phyloP scores from a whole-genome alignment of 495 filamentous ascomycete genomes.

The Tetracladium setigerum region DNA sequence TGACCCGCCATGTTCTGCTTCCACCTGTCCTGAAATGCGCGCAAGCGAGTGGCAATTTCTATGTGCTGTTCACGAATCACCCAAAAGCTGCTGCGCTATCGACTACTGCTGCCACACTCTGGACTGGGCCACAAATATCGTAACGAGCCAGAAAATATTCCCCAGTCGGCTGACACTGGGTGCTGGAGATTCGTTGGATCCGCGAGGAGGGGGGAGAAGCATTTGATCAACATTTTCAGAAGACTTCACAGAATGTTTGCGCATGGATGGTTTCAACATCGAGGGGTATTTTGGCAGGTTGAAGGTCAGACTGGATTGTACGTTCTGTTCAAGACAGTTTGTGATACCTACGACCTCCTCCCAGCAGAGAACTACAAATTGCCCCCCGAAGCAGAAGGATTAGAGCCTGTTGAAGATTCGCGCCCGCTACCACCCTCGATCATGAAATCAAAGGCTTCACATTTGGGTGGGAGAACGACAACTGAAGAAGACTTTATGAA shows the following conservation, averaged over 20 bases:
- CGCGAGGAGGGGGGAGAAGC: constrained; percentile 65
- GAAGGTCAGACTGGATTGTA: constrained; percentile 83
- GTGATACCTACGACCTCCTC: constrained; percentile 80
- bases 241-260: constrained; percentile 94
- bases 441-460: constrained; percentile 22
- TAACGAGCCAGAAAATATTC: constrained; percentile 87
- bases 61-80: constrained; percentile 92
- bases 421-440: constrained; percentile 20
- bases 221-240: constrained; percentile 89
- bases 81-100: constrained; percentile 93
- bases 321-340: constrained; percentile 93
- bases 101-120: constrained; percentile 98
- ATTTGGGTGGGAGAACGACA: neutral
- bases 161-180: constrained; percentile 76
- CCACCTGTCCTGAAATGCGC: constrained; percentile 95
- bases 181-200: constrained; percentile 38
- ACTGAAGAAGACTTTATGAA: constrained; percentile 35
- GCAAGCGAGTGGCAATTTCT: constrained; percentile 98
- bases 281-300: constrained; percentile 92
- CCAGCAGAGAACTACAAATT: constrained; percentile 93
- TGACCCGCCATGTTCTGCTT: constrained; percentile 72
- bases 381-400: constrained; percentile 83
- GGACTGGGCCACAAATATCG: constrained; percentile 88
- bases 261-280: constrained; percentile 97
- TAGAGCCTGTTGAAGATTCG: constrained; percentile 35